Evolutionary conservation across 176 grass and related monocot species (phyloP), one percentile per base, ranked within the genome.

Genomic region (Oryza glumipatula): DNA sequence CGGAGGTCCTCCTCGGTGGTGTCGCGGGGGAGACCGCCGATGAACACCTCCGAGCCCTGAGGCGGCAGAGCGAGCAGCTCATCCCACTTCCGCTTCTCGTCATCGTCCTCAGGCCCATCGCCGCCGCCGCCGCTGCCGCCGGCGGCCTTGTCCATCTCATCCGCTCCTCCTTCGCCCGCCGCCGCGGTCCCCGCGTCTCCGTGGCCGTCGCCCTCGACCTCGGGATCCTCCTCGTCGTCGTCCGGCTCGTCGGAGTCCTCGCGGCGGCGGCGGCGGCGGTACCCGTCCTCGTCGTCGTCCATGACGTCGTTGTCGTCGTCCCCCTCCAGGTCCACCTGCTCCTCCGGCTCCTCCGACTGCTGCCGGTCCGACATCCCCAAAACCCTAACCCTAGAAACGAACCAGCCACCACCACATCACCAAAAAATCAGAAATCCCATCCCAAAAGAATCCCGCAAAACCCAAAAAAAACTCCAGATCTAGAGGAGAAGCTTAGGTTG

Each of bases 281-380:
- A 90, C 32, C 74, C 79, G 13, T 90, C 28, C 28, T 30, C 91
- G 33, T 96, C 90, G 45, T 94, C 96, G 32, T 96, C 96, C 88
- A 95, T 95, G 82, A 90, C 48, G 89, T 94, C 91, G 65, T 96
- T 65, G 89, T 94, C 91, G 65, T 96, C 91, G 75, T 99, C 96
- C n/a, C 91, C 96, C 19, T 99, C 96, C 65, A 99, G 88, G 82
- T 99, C 96, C 36, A 99, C 74, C 88, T 96, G 96, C 84, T 99
- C 96, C 88, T 99, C 96, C 67, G 91, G 88, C 84, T 98, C 93
- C 83, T 91, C 91, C 72, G 88, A 89, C 36, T 43, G 80, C 74
- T 91, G 90, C 76, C 85, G 80, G 24, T 75, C 84, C 76, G 80
- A 83, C 89, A 91, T 91, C 84, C 80, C 32, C 70, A 39, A 69